phyloP scores from a whole-genome alignment of 805 yeast species.

The Nakazawaea wyomingensis region DNA sequence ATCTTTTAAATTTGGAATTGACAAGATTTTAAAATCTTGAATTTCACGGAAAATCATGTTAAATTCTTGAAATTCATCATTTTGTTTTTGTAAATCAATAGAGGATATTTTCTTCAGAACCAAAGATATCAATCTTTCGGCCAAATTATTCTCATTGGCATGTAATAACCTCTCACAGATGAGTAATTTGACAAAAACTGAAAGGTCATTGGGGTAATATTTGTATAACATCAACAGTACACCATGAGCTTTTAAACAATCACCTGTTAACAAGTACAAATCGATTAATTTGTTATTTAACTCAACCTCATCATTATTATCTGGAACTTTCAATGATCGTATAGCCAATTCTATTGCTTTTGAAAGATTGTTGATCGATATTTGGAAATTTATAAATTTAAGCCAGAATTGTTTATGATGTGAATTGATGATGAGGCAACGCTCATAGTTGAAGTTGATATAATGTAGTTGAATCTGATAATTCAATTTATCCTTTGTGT shows the following conservation, averaged over 20 bases:
- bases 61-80: too few relatives aligned
- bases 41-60: conserved; percentile 32
- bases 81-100: too few relatives aligned
- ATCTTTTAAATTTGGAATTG: conserved; percentile 14
- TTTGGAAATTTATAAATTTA: conserved; percentile 39
- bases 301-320: conserved; percentile 21
- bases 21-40: conserved; percentile 19
- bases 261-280: conserved; percentile 33
- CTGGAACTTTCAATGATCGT: conserved; percentile 10
- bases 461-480: conserved; percentile 20
- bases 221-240: conserved; percentile 21
- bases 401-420: conserved; percentile 45
- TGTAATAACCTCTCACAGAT: conserved; percentile 33
- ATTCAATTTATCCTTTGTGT: conserved; percentile 17
- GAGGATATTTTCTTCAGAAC: conserved; percentile 2
- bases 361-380: conserved; percentile 34
- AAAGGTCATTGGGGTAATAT: conserved; percentile 29
- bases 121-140: conserved; percentile 10
- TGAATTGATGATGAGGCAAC: conserved; percentile 43
- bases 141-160: conserved; percentile 10
- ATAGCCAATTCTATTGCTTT: conserved; percentile 27
- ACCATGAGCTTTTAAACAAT: conserved; percentile 34
- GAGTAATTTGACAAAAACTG: conserved; percentile 36
- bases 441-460: conserved; percentile 34
- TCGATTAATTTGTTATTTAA: conserved; percentile 39